Percentiles rank a stretch among this genome's conserved stretches.
Conservation (phyloP, 805 yeast species). For the Cyberlindnera euphorbiiphila region DNA sequence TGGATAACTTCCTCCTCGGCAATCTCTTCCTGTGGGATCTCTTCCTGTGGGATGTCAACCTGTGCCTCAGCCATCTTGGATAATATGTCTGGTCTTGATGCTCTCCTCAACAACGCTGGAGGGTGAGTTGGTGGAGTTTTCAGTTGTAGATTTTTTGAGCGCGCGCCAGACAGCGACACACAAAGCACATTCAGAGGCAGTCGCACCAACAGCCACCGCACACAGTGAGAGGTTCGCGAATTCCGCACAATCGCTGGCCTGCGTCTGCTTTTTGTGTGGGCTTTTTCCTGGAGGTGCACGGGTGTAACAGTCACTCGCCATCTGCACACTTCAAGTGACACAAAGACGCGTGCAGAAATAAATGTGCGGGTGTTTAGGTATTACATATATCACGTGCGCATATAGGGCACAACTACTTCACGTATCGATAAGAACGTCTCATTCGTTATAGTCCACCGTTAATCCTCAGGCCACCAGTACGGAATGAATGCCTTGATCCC, state of each 20-base stretch:
- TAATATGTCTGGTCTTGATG: constrained; percentile 13
- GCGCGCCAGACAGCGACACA: no score
- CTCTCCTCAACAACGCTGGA: not conserved
- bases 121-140: constrained; percentile 10
- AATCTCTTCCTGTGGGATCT: constrained; percentile 31
- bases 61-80: constrained; percentile 78
- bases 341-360: not conserved
- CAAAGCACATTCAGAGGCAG: not conserved
- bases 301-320: constrained; percentile 10
- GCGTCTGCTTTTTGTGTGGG: no score
- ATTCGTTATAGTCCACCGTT: not conserved
- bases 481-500: constrained; percentile 56
- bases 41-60: constrained; percentile 40
- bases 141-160: constrained; percentile 13
- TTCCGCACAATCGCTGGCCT: not conserved
- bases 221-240: constrained; percentile 1
- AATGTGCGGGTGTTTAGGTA: constrained; percentile 3
- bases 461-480: constrained; percentile 66
- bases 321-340: constrained; percentile 4
- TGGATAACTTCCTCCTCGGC: constrained; percentile 72
- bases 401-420: no score
- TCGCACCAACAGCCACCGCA: no score
- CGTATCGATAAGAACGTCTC: no score
- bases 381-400: not conserved
- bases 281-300: constrained; percentile 3